phyloP scores from a whole-genome alignment of 306 rosid species.

The Comarum palustre region DNA sequence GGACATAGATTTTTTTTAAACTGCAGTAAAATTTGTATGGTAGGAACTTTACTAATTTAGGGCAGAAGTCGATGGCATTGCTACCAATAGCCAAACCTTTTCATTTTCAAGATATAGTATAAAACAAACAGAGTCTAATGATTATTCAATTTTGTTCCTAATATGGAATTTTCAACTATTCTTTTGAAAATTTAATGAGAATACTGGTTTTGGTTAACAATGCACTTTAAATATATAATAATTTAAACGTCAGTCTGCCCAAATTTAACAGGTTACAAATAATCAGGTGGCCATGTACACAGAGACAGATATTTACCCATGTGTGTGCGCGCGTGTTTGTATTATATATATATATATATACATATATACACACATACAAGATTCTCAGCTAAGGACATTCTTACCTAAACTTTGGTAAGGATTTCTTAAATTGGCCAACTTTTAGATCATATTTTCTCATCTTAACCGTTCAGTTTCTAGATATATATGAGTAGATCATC shows the following conservation, averaged over 20 bases:
- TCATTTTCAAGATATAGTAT: neutral
- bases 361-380: no score
- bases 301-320: neutral
- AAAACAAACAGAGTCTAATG: neutral
- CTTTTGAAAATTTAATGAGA: neutral
- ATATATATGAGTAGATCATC: no score
- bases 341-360: no score
- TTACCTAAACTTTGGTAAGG: no score
- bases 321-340: no score
- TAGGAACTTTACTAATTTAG: neutral
- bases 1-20: neutral
- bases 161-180: neutral
- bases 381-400: no score
- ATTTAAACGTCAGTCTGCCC: neutral
- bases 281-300: neutral
- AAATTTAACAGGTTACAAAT: neutral
- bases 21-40: neutral
- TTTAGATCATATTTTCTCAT: no score
- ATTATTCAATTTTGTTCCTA: neutral
- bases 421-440: no score
- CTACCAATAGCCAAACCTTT: neutral
- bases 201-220: neutral
- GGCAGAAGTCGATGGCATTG: neutral
- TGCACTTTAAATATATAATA: neutral
- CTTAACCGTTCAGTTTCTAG: no score